Conservation (phyloP, 2,329 filamentous ascomycete species). For the Lecanicillium sp. region DNA sequence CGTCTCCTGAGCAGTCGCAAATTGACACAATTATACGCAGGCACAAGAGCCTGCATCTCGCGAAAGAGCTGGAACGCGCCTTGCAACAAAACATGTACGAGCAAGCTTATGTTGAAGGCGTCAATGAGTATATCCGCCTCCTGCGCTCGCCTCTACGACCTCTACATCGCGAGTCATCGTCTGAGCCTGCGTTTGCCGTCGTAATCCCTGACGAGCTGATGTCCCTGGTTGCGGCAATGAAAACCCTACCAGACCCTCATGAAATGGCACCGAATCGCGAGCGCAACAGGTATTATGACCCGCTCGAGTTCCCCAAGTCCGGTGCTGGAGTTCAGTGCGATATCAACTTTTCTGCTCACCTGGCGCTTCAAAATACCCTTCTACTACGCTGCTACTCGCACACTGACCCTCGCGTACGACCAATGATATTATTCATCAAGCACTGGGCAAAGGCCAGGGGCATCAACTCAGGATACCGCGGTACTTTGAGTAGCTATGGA, state of each 20-base stretch:
- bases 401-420: constrained; percentile 68
- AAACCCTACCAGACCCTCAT: constrained; percentile 40
- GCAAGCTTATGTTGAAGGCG: constrained; percentile 21
- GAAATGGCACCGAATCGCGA: constrained; percentile 42
- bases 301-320: constrained; percentile 69
- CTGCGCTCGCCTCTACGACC: constrained; percentile 32
- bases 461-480: constrained; percentile 81
- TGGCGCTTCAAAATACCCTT: constrained; percentile 76
- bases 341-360: constrained; percentile 82
- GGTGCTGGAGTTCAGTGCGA: constrained; percentile 82
- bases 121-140: constrained; percentile 43
- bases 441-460: constrained; percentile 80
- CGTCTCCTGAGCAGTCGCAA: constrained; percentile 10
- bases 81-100: constrained; percentile 40
- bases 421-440: constrained; percentile 80
- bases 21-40: constrained; percentile 36
- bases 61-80: constrained; percentile 46
- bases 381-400: constrained; percentile 77
- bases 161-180: background rate
- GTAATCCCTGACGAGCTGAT: constrained; percentile 25
- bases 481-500: constrained; percentile 82
- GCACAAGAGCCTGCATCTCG: constrained; percentile 51
- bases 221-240: constrained; percentile 33
- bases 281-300: constrained; percentile 46
- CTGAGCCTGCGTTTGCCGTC: constrained; percentile 20